Evolutionary conservation across 2,329 filamentous ascomycete genomes (phyloP), one percentile per base, ranked within the genome.

Genomic region (Pseudocercospora musae): DNA sequence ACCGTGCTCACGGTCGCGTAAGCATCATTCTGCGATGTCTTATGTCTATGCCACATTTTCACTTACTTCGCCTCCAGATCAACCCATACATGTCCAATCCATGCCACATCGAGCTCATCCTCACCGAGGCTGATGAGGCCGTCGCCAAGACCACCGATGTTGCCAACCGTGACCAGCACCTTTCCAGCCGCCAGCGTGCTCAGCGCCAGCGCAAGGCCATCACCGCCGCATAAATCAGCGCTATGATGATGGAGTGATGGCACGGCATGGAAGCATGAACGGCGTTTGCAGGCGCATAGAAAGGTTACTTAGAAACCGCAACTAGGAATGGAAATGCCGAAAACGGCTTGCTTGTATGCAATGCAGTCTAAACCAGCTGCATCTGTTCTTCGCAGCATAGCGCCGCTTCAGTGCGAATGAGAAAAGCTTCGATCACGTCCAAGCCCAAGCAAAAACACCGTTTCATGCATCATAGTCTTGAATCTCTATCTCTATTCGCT

Each of bases 51-150:
- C 42, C 27, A 2, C 55, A 11, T n/a, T 31, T 3, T 44, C 50
- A 37, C 58, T 65, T 44, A 66, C 53, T 15, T 37, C 11, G 11
- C 54, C 5, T 46, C 18, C 58, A 97, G 93, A 99, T 99, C 86
- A 99, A 99, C 89, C 95, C 95, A 70, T 99, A 98, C 89, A 98
- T 99, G 96, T 97, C 93, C 74, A 96, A 96, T 89, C 95, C 95
- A 74, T 99, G 94, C 91, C 95, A 99, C 89, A 96, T 99, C 82
- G 96, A 99, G 87, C 86, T 99, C 77, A 99, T 99, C 88, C 88
- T 99, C 75, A 96, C 94, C 78, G 96, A 99, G 88, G 92, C 86
- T 76, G 90, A 96, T 78, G 96, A 99, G 87, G 87, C 90, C 75
- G 92, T 99, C 75, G 87, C 93, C 84, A 99, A 99, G 89, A 88